Base-by-base conservation (phyloP, 2,329 filamentous ascomycete genomes). In the Aureobasidium sp. region DNA sequence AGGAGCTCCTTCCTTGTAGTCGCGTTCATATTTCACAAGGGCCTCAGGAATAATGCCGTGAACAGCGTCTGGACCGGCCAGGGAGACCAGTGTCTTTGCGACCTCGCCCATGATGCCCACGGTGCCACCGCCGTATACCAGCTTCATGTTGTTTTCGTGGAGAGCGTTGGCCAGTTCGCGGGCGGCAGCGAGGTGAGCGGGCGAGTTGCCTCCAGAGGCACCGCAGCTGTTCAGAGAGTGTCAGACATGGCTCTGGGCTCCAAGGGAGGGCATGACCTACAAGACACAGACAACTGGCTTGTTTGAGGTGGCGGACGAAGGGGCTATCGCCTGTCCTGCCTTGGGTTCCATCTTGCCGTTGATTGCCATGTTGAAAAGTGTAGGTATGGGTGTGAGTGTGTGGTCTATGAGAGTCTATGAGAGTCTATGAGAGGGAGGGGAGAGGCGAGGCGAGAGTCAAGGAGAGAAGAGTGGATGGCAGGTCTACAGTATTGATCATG, bases 61-160 rank as follows among this genome's bases (percentile, higher is more conserved):
- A 17, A 97, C 94, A 14, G 88, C 78, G 56, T 85, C 75, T 0
- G 92, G 90, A 2, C 94, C 93, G 5, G 87, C 86, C 65, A 97
- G 84, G 0, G 88, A 81, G 67, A 95, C 91, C 31, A 99, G 85
- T 0, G 90, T 92, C 69, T 87, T 88, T 49, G 94, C 91, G 12
- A 97, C 76, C 72, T 97, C 91, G 71, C 94, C 94, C 94, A 99
- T 99, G 49, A 99, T 82, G 11, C 94, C 94, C 40, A 91, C 85
- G 2, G 93, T 97, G 70, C 94, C 94, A 68, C 94, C 94, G 68
- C 94, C 94, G 75, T 97, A 99, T 66, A 97, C 91, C 47, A 99
- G 85, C 11, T 84, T 82, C 69, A 95, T 91, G 73, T 90, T 86
- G 70, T 89, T 82, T 56, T 82, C 81, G 72, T 91, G 88, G 77